Base-by-base conservation (phyloP, 768 basidiomycete species). In the Tricholoma terreum region DNA sequence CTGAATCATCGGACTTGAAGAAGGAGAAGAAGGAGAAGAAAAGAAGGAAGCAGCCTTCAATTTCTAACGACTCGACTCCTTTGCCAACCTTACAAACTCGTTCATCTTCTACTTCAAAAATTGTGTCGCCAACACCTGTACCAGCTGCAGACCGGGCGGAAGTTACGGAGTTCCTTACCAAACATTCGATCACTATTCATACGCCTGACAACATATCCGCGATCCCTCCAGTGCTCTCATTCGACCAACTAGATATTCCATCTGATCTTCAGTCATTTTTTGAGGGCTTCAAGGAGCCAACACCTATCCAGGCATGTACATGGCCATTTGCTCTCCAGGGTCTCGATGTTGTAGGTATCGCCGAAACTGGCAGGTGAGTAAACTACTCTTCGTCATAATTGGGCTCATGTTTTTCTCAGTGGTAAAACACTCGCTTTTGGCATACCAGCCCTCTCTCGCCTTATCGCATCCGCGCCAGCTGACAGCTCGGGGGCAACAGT, bases 341-440 rank as follows among this genome's bases (percentile, higher is more conserved):
- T 0, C 77, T 77, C n/a, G 92, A 98, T 69, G 91, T 96, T 0
- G 87, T 98, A 30, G 96, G 96, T 50, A 92, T 98, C 58, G 95
- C 96, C 6, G 95, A 98, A 77, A 98, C 96, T 2, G 96, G 96
- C 64, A 91, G 86, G 87, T 84, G 59, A 34, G 75, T 58, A 10
- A n/a, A 30, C 24, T n/a, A 52, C 17, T 22, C 6, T 30, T 56
- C 21, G 22, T 58, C 19, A 50, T 36, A 35, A 36, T 27, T 52
- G 40, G 35, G 19, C 22, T 17, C 33, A 55, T 48, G 24, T 52
- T 58, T 55, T 63, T 19, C 34, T 48, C 61, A 92, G 92, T 66
- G 97, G 97, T 12, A 99, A 99, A 76, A 99, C 97, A 0, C 81
- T 98, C 14, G 92, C 94, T 1, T 99, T 99, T 67, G 95, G 94